phyloP scores from a whole-genome alignment of 257 asterid genomes.

The Solanum habrochaites region DNA sequence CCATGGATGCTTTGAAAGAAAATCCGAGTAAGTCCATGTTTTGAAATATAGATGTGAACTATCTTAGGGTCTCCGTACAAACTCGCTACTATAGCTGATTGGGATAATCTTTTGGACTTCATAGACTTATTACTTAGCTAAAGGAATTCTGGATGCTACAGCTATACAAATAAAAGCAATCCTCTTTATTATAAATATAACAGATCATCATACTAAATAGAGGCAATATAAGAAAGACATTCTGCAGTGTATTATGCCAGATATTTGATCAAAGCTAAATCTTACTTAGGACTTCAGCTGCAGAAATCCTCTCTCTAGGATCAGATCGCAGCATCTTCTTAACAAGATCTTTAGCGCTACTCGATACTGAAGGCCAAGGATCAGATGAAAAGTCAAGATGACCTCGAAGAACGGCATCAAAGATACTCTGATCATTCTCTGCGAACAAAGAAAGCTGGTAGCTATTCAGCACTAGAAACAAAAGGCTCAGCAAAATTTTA shows the following conservation, averaged over 20 bases:
- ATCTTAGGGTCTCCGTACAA: neutral
- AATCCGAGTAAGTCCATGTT: neutral
- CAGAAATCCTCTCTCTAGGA: slow-evolving; percentile 65
- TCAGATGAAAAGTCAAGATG: slow-evolving; percentile 5
- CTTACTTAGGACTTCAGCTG: slow-evolving; percentile 75
- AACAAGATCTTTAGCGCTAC: slow-evolving; percentile 90
- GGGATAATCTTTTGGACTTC: neutral
- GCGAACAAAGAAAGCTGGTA: slow-evolving; percentile 8
- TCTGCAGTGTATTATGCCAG: neutral
- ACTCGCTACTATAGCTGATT: neutral
- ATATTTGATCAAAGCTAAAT: neutral
- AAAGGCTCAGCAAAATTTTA: neutral
- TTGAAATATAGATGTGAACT: neutral
- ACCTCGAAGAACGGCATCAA: slow-evolving; percentile 71
- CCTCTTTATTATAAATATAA: neutral
- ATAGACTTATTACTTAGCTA: neutral
- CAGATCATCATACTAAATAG: neutral
- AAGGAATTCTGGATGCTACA: neutral
- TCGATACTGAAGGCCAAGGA: slow-evolving; percentile 98
- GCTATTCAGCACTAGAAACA: neutral
- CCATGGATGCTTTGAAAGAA: neutral
- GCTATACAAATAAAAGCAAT: neutral
- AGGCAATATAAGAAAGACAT: neutral
- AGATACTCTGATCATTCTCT: slow-evolving; percentile 85
- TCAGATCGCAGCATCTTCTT: slow-evolving; percentile 88